Conservation (phyloP, 768 basidiomycete genomes). For the Cyclocybe aegerita region DNA sequence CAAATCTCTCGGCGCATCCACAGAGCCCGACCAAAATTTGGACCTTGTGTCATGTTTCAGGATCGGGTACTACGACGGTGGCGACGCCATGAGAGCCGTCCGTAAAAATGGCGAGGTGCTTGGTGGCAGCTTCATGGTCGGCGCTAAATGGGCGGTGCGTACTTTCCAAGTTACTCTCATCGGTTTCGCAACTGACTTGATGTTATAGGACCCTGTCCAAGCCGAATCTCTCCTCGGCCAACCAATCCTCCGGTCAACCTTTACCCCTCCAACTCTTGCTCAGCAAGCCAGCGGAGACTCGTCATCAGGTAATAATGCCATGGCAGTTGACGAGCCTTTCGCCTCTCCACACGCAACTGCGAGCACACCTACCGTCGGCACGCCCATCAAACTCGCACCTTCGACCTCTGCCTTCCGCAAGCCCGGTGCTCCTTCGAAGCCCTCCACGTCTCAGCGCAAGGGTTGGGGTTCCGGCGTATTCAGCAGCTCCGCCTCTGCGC, state of each 20-base stretch:
- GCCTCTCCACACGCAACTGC: conserved; percentile 18
- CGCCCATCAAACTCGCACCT: conserved; percentile 71
- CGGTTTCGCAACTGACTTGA: conserved; percentile 2
- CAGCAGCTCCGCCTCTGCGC: conserved; percentile 15
- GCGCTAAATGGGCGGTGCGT: conserved; percentile 83
- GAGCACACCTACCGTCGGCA: conserved; percentile 53
- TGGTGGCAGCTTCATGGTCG: conserved; percentile 78
- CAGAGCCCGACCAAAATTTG: conserved; percentile 63
- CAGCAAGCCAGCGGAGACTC: conserved; percentile 16
- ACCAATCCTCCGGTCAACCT: conserved; percentile 25
- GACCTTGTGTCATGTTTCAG: conserved; percentile 82
- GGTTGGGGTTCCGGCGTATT: conserved; percentile 19
- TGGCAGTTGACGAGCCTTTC: conserved; percentile 46
- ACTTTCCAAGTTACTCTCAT: conserved; percentile 5
- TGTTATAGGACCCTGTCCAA: conserved; percentile 55
- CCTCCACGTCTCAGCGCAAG: conserved; percentile 26
- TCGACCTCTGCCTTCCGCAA: conserved; percentile 72
- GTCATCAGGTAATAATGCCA: conserved; percentile 29
- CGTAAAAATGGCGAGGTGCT: conserved; percentile 83
- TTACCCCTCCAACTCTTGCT: conserved; percentile 14
- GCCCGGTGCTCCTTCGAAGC: conserved; percentile 28
- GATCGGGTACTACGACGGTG: conserved; percentile 69
- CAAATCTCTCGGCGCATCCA: conserved; percentile 67
- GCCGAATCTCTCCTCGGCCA: conserved; percentile 54
- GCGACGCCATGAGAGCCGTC: conserved; percentile 77